Percentiles rank a stretch among this genome's conserved stretches.
These are phyloP conservation scores for Sungouiella thailandica DNA, from an alignment of 805 yeast species.

Conservation along the genomic window DNA sequence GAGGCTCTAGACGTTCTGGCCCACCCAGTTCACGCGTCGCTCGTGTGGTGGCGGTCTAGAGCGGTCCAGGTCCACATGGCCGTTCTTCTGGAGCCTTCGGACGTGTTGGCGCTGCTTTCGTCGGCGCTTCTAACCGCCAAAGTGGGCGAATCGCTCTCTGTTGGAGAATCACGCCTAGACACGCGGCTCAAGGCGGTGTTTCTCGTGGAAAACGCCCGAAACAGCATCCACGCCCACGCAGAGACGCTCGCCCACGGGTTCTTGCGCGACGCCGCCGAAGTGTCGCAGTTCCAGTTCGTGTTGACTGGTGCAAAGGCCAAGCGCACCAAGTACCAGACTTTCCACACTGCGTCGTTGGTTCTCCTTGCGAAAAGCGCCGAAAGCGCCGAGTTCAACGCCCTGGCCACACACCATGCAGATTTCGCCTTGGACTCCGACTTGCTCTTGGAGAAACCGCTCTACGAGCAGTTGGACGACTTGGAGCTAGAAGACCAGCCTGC, in stretches of 20 bases:
- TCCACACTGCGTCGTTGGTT: constrained; percentile 67
- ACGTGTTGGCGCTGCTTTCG: constrained; percentile 40
- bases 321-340: constrained; percentile 76
- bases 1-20: no score
- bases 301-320: constrained; percentile 87
- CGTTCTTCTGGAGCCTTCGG: constrained; percentile 58
- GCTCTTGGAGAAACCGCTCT: constrained; percentile 68
- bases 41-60: constrained; percentile 75
- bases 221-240: constrained; percentile 55
- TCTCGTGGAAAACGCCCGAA: constrained; percentile 65
- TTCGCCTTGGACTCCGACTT: constrained; percentile 70
- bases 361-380: constrained; percentile 59
- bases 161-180: no score
- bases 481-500: constrained; percentile 26
- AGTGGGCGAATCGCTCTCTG: constrained; percentile 23
- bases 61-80: constrained; percentile 61
- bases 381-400: constrained; percentile 14
- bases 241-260: constrained; percentile 58
- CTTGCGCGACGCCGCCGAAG: constrained; percentile 49
- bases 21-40: constrained; percentile 42
- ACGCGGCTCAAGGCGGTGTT: constrained; percentile 37
- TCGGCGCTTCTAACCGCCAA: constrained; percentile 34
- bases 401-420: constrained; percentile 20
- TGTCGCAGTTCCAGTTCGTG: constrained; percentile 57
- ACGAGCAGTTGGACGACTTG: constrained; percentile 53